A percentile compares a stretch with the other conserved stretches of the same genome.
These are phyloP conservation scores for Lippia alba DNA, from an alignment of 305 asterid species.

Conservation along the genomic window DNA sequence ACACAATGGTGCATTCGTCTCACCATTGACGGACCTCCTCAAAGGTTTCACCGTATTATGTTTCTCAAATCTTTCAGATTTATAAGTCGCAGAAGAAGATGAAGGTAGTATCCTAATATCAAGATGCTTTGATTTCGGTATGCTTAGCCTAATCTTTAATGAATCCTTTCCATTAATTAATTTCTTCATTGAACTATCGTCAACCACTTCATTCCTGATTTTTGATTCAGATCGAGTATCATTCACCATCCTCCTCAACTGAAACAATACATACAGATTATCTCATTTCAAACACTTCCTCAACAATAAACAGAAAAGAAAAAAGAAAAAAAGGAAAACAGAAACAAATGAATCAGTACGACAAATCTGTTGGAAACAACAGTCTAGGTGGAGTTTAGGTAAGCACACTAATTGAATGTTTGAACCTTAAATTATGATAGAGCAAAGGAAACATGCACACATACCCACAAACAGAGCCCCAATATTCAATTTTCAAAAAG, in stretches of 20 bases:
- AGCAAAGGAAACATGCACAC: neutral
- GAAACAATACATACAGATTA: conserved; percentile 19
- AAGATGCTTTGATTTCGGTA: conserved; percentile 15
- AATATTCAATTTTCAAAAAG: neutral
- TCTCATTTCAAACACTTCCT: neutral
- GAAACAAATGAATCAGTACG: neutral
- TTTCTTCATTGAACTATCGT: neutral
- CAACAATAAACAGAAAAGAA: conserved; percentile 4
- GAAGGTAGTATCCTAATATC: conserved; percentile 26
- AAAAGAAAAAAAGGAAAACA: neutral
- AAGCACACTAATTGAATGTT: neutral
- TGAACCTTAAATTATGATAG: neutral
- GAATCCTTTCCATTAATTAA: neutral
- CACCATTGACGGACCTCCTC: too few relatives aligned
- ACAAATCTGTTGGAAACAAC: neutral
- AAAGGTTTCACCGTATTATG: conserved; percentile 4
- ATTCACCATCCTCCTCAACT: conserved; percentile 29
- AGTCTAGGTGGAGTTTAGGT: neutral
- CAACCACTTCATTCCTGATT: conserved; percentile 2
- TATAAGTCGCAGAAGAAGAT: conserved; percentile 25
- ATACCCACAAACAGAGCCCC: neutral
- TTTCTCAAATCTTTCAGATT: conserved; percentile 27
- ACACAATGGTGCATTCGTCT: too few relatives aligned
- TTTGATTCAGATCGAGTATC: neutral
- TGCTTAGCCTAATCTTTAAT: neutral